Evolutionary conservation across 2,329 filamentous ascomycete genomes (phyloP).

Genomic region (Albifimbria verrucaria): DNA sequence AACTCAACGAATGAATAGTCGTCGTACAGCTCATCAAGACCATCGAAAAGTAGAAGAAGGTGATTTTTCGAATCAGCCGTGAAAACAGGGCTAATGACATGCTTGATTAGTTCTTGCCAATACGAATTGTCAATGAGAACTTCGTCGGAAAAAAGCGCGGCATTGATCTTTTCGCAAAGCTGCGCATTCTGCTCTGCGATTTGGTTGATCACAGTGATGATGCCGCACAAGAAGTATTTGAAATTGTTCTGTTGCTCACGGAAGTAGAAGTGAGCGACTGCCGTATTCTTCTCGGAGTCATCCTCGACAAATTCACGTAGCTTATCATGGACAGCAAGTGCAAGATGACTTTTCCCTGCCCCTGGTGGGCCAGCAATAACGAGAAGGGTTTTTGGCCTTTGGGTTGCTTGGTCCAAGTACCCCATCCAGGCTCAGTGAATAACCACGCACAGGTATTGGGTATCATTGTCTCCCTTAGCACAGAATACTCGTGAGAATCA

Average conservation of each 20-base stretch:
- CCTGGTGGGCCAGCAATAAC: conserved; percentile 25
- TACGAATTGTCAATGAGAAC: conserved; percentile 4
- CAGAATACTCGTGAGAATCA: conserved; percentile 20
- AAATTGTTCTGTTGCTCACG: conserved; percentile 27
- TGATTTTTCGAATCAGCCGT: conserved; percentile 12
- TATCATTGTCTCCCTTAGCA: conserved; percentile 24
- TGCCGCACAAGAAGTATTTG: conserved; percentile 15
- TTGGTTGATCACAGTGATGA: conserved; percentile 25
- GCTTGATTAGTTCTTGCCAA: conserved; percentile 15
- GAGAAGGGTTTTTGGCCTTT: conserved; percentile 15
- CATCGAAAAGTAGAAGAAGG: conserved; percentile 28
- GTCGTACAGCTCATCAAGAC: conserved; percentile 25
- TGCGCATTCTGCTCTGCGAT: conserved; percentile 24
- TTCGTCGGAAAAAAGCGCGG: conserved; percentile 21
- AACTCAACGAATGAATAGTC: conserved; percentile 12
- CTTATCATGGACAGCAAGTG: conserved; percentile 16
- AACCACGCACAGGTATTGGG: conserved; percentile 28
- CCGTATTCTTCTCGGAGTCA: conserved; percentile 14
- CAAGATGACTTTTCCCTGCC: conserved; percentile 30
- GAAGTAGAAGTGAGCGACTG: conserved; percentile 33
- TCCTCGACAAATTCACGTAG: conserved; percentile 8
- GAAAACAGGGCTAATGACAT: conserved; percentile 21
- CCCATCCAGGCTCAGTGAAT: conserved; percentile 21
- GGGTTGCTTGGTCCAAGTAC: conserved; percentile 20
- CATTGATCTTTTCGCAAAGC: conserved; percentile 26